Evolutionary conservation across 805 yeast genomes (phyloP), one percentile per base, ranked within the genome.

Genomic region (Candida dajiaensis): DNA sequence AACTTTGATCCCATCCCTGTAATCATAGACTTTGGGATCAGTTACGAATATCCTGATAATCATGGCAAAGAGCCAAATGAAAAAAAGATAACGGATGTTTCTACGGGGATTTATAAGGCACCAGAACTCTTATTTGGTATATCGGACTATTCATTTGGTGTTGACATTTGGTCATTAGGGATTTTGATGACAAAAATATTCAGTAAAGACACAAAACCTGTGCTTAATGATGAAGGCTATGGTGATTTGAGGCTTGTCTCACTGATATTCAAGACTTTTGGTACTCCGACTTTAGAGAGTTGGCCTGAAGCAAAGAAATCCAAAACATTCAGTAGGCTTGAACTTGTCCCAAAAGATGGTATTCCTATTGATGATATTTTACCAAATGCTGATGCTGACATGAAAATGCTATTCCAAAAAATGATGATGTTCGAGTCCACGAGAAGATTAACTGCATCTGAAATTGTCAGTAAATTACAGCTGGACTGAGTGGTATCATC

Each of bases 151-250:
- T 65, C 73, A 2, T 61, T 58, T 33, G 78, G 72, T 36, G 68
- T 86, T 9, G 95, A 87, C 55, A 68, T 85, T 15, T 87, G 95
- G 95, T 68, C 85, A 1, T 59, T 78, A 18, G 95, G 88, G 0
- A 74, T 88, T 11, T 56, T 85, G 2, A 54, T 81, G 42, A 77
- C 82, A n/a, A 61, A 74, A 40, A 52, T 88, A 26, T 73, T 74
- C 51, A 65, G 78, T 26, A 28, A 48, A 1, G 61, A 71, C 47
- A 64, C 71, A 16, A 49, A 61, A 20, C 67, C 73, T 0, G 66
- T 72, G 5, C 68, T 74, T 33, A 59, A 70, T 28, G 58, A 52
- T 28, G 65, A 60, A 0, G 71, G 74, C 29, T 59, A 65, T 20
- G 76, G 78, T 49, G 95, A 87, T 54, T 67, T 87, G 40, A 70